Percentiles rank a stretch among this genome's conserved stretches.
These are phyloP conservation scores for Amylostereum chailletii DNA, from an alignment of 1,284 basidiomycete species.

Conservation along the genomic window DNA sequence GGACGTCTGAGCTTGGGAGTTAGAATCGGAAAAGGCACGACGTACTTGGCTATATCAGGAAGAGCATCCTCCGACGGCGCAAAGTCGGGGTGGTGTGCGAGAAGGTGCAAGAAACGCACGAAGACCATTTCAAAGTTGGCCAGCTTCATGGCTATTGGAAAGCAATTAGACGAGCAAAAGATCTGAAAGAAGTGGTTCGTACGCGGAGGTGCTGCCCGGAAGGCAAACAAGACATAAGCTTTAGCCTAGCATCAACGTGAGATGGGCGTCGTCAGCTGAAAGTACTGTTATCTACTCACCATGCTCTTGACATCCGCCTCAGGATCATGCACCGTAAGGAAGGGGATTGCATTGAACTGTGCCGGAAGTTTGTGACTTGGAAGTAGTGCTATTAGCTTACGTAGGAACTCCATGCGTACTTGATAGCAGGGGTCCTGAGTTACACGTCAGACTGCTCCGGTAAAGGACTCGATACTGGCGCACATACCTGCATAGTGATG, in stretches of 20 bases:
- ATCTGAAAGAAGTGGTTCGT: conserved; percentile 8
- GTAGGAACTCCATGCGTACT: conserved; percentile 74
- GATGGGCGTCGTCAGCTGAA: neutral
- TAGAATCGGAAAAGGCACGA: neutral
- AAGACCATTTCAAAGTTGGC: conserved; percentile 76
- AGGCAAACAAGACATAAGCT: conserved; percentile 43
- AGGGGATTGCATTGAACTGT: conserved; percentile 78
- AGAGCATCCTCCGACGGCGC: conserved; percentile 50
- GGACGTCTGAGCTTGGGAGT: neutral
- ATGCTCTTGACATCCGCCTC: conserved; percentile 68
- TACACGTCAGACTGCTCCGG: conserved; percentile 1
- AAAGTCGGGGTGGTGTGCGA: conserved; percentile 95
- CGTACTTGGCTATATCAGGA: conserved; percentile 66
- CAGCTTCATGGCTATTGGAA: conserved; percentile 43
- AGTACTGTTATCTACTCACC: conserved; percentile 26
- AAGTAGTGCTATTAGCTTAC: conserved; percentile 64
- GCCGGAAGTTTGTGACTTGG: conserved; percentile 54
- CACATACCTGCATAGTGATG: conserved; percentile 65
- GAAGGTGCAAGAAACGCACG: conserved; percentile 76
- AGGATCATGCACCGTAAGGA: conserved; percentile 88
- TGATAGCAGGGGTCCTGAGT: conserved; percentile 79
- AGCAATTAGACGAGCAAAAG: conserved; percentile 1
- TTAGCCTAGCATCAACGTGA: conserved; percentile 34
- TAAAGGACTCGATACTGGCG: neutral
- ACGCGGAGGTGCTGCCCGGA: conserved; percentile 43